phyloP scores from a whole-genome alignment of 805 yeast species.

The Tetrapisispora nanseiensis region DNA sequence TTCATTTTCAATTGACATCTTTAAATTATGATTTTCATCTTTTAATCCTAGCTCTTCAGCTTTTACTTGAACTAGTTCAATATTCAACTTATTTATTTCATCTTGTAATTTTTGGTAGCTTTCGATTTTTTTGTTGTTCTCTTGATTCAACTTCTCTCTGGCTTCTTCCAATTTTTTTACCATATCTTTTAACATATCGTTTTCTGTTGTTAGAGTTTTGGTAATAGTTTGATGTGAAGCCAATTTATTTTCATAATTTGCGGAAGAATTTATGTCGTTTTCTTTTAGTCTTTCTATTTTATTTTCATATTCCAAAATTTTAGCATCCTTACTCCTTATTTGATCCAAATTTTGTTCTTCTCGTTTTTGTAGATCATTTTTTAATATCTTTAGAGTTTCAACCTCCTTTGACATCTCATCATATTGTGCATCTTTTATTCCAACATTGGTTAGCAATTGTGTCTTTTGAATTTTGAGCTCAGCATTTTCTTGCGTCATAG shows the following conservation, averaged over 20 bases:
- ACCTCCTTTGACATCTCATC: conserved; percentile 10
- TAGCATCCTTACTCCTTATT: conserved; percentile 4
- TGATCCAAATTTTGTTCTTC: conserved; percentile 10
- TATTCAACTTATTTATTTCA: conserved; percentile 25
- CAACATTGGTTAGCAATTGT: conserved; percentile 16
- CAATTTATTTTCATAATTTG: conserved; percentile 29
- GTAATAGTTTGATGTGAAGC: conserved; percentile 30
- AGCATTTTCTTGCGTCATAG: conserved; percentile 14
- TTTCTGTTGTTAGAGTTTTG: conserved; percentile 24
- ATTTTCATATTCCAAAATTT: conserved; percentile 6
- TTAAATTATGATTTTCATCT: conserved; percentile 21
- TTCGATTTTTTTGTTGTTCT: conserved; percentile 9
- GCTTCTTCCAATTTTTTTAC: conserved; percentile 13
- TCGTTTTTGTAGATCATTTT: conserved; percentile 4
- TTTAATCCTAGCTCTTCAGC: conserved; percentile 22
- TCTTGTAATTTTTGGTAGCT: conserved; percentile 18
- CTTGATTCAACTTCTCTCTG: conserved; percentile 13
- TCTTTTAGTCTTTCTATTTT: conserved; percentile 11
- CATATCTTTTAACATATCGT: conserved; percentile 18
- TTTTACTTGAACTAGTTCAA: conserved; percentile 23
- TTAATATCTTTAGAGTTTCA: conserved; percentile 7
- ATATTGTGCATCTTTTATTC: conserved; percentile 22
- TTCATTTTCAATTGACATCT: conserved; percentile 12
- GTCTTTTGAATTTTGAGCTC: conserved; percentile 17
- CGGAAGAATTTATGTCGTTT: conserved; percentile 12